Conservation (phyloP, 1,284 basidiomycete species). For the Malassezia nana region DNA sequence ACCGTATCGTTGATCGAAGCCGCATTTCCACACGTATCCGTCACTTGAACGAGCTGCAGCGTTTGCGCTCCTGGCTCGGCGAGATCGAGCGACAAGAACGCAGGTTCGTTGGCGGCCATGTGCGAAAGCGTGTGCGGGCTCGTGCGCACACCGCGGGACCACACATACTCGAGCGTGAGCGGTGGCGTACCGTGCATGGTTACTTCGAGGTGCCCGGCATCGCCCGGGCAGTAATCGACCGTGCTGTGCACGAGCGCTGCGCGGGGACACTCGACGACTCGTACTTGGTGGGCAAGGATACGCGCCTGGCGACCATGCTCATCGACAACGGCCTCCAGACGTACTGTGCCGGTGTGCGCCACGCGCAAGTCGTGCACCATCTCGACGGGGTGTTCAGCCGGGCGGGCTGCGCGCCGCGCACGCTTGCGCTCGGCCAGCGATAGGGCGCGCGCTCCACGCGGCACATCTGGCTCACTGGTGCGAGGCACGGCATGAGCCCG, state of each 20-base stretch:
- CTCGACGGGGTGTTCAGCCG: background rate
- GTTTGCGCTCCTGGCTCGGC: conserved; percentile 28
- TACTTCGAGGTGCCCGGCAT: conserved; percentile 30
- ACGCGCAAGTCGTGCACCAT: conserved; percentile 33
- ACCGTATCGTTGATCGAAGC: conserved; percentile 5
- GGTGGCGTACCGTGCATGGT: conserved; percentile 36
- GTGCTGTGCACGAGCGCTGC: conserved; percentile 23
- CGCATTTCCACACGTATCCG: conserved; percentile 42
- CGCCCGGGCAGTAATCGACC: conserved; percentile 32
- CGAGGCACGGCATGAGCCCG: background rate
- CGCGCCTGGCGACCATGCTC: conserved; percentile 33
- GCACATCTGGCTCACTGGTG: conserved; percentile 13
- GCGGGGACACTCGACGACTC: conserved; percentile 40
- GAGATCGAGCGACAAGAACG: conserved; percentile 23
- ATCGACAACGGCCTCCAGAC: conserved; percentile 40
- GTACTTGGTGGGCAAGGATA: conserved; percentile 25
- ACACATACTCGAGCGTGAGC: conserved; percentile 33
- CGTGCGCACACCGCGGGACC: conserved; percentile 14
- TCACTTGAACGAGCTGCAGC: conserved; percentile 29
- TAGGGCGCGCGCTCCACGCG: background rate
- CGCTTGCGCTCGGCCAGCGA: conserved; percentile 15
- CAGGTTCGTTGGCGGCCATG: background rate
- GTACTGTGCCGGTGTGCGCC: conserved; percentile 27
- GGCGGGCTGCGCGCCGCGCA: conserved; percentile 7
- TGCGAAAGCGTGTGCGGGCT: conserved; percentile 1